phyloP scores from a whole-genome alignment of 2,329 filamentous ascomycete species.

The Simplicillium sp. region DNA sequence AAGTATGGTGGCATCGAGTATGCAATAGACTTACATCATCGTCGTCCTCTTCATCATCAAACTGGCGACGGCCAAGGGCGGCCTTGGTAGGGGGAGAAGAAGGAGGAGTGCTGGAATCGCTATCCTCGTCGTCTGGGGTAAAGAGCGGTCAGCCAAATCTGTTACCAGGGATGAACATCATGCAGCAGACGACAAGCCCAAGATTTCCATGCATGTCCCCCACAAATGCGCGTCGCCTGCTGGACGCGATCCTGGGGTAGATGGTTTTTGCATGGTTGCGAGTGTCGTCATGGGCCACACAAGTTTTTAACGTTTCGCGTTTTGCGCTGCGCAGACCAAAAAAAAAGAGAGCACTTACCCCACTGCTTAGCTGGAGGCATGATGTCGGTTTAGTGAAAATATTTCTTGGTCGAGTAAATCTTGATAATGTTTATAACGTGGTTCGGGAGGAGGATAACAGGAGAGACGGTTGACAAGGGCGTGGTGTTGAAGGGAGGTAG shows the following conservation, averaged over 20 bases:
- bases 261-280: conserved; percentile 1
- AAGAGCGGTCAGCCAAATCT: conserved; percentile 12
- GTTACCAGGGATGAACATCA: background rate
- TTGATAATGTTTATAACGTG: too few species aligned
- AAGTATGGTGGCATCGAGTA: conserved; percentile 1
- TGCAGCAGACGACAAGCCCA: background rate
- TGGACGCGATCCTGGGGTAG: background rate
- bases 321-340: conserved; percentile 1
- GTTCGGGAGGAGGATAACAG: too few species aligned
- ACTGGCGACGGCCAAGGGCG: conserved; percentile 46
- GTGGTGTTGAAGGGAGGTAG: too few species aligned
- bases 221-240: background rate
- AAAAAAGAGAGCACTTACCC: conserved; percentile 22
- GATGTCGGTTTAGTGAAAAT: conserved; percentile 12
- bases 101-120: conserved; percentile 23
- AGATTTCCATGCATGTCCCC: background rate
- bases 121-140: conserved; percentile 28
- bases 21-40: conserved; percentile 52
- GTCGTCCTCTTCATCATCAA: conserved; percentile 87
- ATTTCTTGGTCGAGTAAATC: too few species aligned
- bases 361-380: conserved; percentile 34
- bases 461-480: too few species aligned
- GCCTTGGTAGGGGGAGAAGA: conserved; percentile 22
- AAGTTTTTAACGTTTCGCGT: background rate
- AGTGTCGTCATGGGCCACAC: background rate